Evolutionary conservation across 148 eudicot genomes (phyloP).

Genomic region (Vaccinium corymbosum): DNA sequence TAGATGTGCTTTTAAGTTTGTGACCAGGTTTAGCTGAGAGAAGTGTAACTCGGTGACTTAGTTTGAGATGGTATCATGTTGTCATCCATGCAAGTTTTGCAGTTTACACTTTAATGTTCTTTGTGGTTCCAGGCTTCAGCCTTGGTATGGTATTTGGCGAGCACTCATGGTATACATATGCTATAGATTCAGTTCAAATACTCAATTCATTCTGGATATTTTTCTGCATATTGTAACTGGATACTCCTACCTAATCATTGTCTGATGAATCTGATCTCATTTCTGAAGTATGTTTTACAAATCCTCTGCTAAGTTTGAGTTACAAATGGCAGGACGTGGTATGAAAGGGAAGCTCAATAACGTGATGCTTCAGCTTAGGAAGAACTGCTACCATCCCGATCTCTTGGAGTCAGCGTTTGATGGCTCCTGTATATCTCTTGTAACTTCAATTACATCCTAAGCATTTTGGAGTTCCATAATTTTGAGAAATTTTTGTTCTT

Average conservation of each 20-base stretch:
- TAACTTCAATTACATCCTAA: neutral
- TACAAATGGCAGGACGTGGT: constrained; percentile 52
- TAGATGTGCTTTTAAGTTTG: neutral
- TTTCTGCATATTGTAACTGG: neutral
- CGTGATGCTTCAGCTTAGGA: constrained; percentile 91
- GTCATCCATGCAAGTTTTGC: neutral
- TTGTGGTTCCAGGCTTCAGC: neutral
- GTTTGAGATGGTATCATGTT: constrained; percentile 2
- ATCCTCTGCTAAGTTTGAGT: constrained; percentile 14
- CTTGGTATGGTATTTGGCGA: neutral
- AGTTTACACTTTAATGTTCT: neutral
- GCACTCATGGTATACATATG: neutral
- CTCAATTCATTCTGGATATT: neutral
- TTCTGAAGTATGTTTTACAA: neutral
- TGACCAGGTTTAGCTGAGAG: neutral
- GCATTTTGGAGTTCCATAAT: neutral
- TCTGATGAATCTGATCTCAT: neutral
- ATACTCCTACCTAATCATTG: neutral
- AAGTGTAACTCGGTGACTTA: neutral
- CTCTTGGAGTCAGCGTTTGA: constrained; percentile 77
- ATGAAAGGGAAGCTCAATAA: constrained; percentile 75
- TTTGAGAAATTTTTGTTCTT: constrained; percentile 11
- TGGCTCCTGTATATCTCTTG: constrained; percentile 67
- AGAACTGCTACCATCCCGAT: constrained; percentile 97
- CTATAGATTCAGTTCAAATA: neutral